phyloP scores from a whole-genome alignment of 2,329 filamentous ascomycete species.

The Aureobasidium subglaciale region DNA sequence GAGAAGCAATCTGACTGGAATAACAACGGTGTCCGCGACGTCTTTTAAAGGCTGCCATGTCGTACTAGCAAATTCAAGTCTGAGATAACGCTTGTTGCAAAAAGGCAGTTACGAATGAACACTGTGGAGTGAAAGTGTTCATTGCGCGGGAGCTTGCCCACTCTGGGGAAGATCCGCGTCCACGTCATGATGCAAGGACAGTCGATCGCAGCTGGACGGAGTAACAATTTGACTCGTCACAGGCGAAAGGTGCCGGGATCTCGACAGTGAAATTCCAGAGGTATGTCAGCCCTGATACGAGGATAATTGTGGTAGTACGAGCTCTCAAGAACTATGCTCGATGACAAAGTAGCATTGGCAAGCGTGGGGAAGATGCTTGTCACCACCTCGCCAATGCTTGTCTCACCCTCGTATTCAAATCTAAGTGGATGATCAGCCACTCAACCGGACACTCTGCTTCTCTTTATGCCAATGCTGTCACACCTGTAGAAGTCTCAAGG shows the following conservation, averaged over 20 bases:
- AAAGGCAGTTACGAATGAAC: background rate
- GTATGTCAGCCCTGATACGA: too few relatives aligned
- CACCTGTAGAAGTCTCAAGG: too few relatives aligned
- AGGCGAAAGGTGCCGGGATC: too few relatives aligned
- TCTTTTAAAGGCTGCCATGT: background rate
- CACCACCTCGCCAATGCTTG: background rate
- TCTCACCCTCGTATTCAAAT: too few relatives aligned
- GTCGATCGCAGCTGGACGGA: background rate
- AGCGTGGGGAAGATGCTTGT: background rate
- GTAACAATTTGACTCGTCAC: background rate
- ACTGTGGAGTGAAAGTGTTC: background rate
- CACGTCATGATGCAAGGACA: background rate
- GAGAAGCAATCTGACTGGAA: background rate
- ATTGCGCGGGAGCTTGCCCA: background rate
- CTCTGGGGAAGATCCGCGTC: background rate
- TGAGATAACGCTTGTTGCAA: slow-evolving; percentile 10
- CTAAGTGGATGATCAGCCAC: too few relatives aligned
- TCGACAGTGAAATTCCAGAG: too few relatives aligned
- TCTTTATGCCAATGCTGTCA: too few relatives aligned
- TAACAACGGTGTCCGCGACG: background rate
- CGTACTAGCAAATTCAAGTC: background rate
- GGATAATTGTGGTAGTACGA: background rate
- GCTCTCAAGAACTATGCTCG: background rate
- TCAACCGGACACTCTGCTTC: too few relatives aligned
- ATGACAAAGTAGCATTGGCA: background rate